These are phyloP conservation scores for Cladophialophora psammophila DNA, from an alignment of 2,329 filamentous ascomycete species.

Conservation along the genomic window DNA sequence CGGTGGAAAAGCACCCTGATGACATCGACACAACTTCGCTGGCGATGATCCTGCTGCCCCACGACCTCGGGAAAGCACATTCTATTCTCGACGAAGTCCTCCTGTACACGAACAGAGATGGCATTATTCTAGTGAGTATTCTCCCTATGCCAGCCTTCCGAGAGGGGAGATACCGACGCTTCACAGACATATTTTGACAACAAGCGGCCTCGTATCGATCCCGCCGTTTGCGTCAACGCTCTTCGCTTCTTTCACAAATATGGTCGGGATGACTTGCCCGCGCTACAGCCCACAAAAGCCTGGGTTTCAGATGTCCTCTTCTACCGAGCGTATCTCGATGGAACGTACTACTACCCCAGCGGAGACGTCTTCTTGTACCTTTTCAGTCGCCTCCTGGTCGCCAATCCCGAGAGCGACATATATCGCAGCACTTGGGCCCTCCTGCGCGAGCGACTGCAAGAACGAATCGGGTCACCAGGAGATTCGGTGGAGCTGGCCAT, in stretches of 20 bases:
- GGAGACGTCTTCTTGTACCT: slow-evolving; percentile 22
- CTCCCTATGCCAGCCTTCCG: not conserved
- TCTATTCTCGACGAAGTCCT: slow-evolving; percentile 18
- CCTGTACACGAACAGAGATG: slow-evolving; percentile 8
- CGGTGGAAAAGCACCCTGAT: slow-evolving; percentile 15
- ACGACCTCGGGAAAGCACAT: slow-evolving; percentile 17
- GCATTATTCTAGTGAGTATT: slow-evolving; percentile 18
- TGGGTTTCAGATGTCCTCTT: slow-evolving; percentile 25
- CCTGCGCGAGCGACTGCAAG: slow-evolving; percentile 19
- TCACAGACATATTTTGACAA: slow-evolving; percentile 23
- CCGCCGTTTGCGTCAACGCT: slow-evolving; percentile 20
- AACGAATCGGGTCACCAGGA: slow-evolving; percentile 16
- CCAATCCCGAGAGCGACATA: slow-evolving; percentile 20
- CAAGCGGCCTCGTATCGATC: slow-evolving; percentile 21
- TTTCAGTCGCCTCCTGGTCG: slow-evolving; percentile 20
- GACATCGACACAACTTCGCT: slow-evolving; percentile 22
- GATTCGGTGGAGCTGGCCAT: slow-evolving; percentile 19
- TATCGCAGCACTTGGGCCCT: slow-evolving; percentile 16
- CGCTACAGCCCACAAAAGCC: slow-evolving; percentile 18
- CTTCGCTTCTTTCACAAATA: slow-evolving; percentile 25
- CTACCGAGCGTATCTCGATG: slow-evolving; percentile 24
- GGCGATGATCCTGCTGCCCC: slow-evolving; percentile 15
- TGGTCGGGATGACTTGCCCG: slow-evolving; percentile 9
- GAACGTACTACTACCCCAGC: slow-evolving; percentile 22
- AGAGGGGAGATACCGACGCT: not conserved